Conservation (phyloP, 2,329 filamentous ascomycete species). For the Fonsecaea monophora region DNA sequence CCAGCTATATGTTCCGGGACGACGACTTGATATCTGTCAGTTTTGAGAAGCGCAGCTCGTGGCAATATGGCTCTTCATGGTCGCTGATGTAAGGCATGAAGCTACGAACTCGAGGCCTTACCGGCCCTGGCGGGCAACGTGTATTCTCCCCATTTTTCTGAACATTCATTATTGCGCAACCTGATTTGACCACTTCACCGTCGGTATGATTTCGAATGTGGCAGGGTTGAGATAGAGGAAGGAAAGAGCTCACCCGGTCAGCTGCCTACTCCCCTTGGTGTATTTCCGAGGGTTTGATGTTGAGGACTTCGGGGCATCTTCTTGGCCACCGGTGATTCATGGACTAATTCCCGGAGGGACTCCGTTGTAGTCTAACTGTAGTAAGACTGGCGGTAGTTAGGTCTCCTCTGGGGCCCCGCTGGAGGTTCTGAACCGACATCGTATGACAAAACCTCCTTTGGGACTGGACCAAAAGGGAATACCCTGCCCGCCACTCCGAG, state of each 20-base stretch:
- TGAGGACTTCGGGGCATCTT: background rate
- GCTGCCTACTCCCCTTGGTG: background rate
- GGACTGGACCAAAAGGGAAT: background rate
- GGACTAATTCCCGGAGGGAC: background rate
- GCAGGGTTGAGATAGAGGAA: background rate
- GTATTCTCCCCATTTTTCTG: background rate
- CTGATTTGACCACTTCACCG: background rate
- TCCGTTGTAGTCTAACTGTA: background rate
- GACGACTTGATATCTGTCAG: background rate
- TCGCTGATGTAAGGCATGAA: background rate
- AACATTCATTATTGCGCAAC: background rate
- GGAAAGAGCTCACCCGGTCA: background rate
- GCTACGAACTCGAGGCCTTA: background rate
- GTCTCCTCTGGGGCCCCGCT: too few relatives aligned
- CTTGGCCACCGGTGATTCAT: background rate
- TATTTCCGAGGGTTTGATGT: background rate
- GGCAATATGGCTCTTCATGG: background rate
- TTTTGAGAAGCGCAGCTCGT: background rate
- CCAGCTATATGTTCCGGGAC: background rate
- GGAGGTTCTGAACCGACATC: background rate
- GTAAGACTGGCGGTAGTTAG: background rate
- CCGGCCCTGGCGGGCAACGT: background rate
- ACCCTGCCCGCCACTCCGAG: background rate
- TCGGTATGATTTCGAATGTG: background rate
- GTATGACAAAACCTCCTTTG: background rate